phyloP scores from a whole-genome alignment of 1,284 basidiomycete genomes.

The Athelia psychrophila region DNA sequence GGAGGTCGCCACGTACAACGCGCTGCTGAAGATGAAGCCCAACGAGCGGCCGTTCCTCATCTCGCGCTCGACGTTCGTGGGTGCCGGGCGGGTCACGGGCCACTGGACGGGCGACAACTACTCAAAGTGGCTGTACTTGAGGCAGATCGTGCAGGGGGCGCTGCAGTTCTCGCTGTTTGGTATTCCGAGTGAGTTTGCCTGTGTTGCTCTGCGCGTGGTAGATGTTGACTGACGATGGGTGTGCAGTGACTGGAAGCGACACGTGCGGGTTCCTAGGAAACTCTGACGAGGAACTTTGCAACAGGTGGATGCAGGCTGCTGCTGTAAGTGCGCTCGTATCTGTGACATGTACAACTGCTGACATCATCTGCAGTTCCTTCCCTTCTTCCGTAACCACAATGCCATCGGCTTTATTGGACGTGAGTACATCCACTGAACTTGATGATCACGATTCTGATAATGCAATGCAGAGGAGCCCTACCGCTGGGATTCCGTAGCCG shows the following conservation, averaged over 20 bases:
- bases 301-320: too few species aligned
- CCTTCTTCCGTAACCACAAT: constrained; percentile 75
- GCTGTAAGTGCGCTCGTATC: too few species aligned
- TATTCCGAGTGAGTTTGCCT: not conserved
- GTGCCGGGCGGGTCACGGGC: too few species aligned
- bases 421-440: constrained; percentile 76
- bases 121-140: not conserved
- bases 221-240: too few species aligned
- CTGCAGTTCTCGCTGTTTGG: too few species aligned
- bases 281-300: too few species aligned
- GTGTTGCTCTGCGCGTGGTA: not conserved
- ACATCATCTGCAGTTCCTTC: too few species aligned
- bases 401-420: constrained; percentile 57
- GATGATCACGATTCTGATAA: constrained; percentile 62
- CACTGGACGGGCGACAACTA: not conserved
- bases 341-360: too few species aligned
- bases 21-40: too few species aligned
- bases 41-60: constrained; percentile 41
- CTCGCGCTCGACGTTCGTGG: constrained; percentile 33
- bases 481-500: too few species aligned
- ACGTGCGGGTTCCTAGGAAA: too few species aligned
- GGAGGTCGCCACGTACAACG: constrained; percentile 32
- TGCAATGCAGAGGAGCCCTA: constrained; percentile 71
- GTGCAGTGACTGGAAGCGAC: too few species aligned
- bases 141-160: not conserved